Percentiles rank a stretch among this genome's conserved stretches.
phyloP scores from a whole-genome alignment of 2,329 filamentous ascomycete species.

The Talaromyces sp. region DNA sequence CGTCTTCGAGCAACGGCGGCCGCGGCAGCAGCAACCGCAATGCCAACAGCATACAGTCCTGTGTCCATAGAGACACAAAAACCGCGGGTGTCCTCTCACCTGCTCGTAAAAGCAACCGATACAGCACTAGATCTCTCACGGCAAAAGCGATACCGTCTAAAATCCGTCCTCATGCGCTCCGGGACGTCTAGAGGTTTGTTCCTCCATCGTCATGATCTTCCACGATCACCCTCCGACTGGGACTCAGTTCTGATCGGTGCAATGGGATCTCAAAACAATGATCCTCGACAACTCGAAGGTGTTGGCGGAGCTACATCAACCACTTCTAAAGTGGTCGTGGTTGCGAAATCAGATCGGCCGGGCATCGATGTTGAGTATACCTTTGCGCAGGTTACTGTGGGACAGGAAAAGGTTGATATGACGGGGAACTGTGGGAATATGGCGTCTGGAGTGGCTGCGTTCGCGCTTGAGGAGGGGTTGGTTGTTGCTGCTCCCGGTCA shows the following conservation, averaged over 20 bases:
- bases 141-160: slow-evolving; percentile 22
- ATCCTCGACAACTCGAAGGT: slow-evolving; percentile 61
- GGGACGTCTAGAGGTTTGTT: slow-evolving; percentile 43
- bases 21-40: neutral
- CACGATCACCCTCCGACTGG: slow-evolving; percentile 26
- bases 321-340: slow-evolving; percentile 65
- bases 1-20: neutral
- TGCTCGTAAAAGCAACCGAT: neutral
- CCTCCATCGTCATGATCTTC: slow-evolving; percentile 34
- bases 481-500: slow-evolving; percentile 30
- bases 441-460: slow-evolving; percentile 62
- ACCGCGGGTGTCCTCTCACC: neutral
- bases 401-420: slow-evolving; percentile 57
- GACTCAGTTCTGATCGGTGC: slow-evolving; percentile 30
- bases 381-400: slow-evolving; percentile 64
- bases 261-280: slow-evolving; percentile 31
- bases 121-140: neutral
- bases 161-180: slow-evolving; percentile 39
- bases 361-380: slow-evolving; percentile 64
- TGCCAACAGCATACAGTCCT: slow-evolving; percentile 8
- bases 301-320: slow-evolving; percentile 65
- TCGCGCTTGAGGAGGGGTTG: slow-evolving; percentile 55
- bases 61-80: slow-evolving; percentile 6
- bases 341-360: slow-evolving; percentile 48
- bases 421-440: slow-evolving; percentile 71